These are phyloP conservation scores for Candida michaelii DNA, from an alignment of 805 yeast species.

Conservation along the genomic window DNA sequence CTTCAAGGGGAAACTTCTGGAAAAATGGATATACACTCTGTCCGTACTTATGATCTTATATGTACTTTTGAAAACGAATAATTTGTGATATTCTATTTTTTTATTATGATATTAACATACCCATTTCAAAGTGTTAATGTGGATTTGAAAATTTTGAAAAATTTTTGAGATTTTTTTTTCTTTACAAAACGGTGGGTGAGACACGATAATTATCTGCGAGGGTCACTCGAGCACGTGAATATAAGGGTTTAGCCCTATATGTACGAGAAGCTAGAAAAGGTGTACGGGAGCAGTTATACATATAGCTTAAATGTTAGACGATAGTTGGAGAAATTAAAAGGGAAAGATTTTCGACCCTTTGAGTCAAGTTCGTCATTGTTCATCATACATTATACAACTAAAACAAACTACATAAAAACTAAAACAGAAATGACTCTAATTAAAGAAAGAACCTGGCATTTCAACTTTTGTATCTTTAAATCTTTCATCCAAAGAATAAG, in stretches of 20 bases:
- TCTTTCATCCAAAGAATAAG: conserved; percentile 14
- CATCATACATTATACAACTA: not conserved
- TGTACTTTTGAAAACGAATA: not conserved
- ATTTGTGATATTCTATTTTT: not conserved
- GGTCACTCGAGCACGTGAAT: conserved; percentile 4
- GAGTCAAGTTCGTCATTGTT: too few species aligned
- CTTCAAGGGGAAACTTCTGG: not conserved
- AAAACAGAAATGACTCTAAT: not conserved
- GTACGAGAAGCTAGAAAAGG: too few species aligned
- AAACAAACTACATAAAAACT: not conserved
- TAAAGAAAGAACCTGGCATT: conserved; percentile 19
- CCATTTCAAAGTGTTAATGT: conserved; percentile 25
- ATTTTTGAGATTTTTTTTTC: conserved; percentile 13
- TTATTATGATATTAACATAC: conserved; percentile 20
- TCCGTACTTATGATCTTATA: not conserved
- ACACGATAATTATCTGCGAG: not conserved
- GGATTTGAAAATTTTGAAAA: conserved; percentile 12
- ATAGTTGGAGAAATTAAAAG: too few species aligned
- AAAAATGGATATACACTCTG: not conserved
- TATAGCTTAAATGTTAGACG: too few species aligned
- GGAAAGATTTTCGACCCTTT: too few species aligned
- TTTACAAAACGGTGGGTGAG: not conserved
- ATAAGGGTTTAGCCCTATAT: not conserved
- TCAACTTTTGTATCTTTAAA: conserved; percentile 7
- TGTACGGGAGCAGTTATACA: too few species aligned